These are phyloP conservation scores for Pseudoneurospora amorphoporcata DNA, from an alignment of 495 filamentous ascomycete genomes.

Conservation along the genomic window DNA sequence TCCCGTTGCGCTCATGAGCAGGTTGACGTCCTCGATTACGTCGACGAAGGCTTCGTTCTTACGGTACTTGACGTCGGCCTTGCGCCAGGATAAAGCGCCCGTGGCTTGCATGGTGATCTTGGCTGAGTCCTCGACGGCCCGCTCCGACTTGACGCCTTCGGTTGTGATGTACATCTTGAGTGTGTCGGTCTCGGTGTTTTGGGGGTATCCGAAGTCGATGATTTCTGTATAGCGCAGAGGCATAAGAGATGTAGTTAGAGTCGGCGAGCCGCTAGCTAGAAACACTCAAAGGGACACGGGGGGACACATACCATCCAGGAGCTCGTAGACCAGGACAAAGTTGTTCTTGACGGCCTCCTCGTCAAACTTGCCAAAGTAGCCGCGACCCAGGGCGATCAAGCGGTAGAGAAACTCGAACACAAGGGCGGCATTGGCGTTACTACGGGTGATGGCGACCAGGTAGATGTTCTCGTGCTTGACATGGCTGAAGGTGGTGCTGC, in stretches of 20 bases:
- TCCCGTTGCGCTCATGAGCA: conserved; percentile 93
- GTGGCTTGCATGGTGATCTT: conserved; percentile 99
- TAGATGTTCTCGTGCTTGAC: conserved; percentile 99
- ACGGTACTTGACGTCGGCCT: conserved; percentile 95
- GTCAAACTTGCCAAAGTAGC: conserved; percentile 98
- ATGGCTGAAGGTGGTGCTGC: conserved; percentile 97
- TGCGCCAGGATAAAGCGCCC: conserved; percentile 91
- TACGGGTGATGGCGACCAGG: conserved; percentile 93
- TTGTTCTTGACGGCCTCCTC: conserved; percentile 99
- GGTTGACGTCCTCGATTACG: conserved; percentile 98
- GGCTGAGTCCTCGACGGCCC: conserved; percentile 83
- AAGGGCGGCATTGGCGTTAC: conserved; percentile 97
- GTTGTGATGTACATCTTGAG: conserved; percentile 99
- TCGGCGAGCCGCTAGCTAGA: neutral
- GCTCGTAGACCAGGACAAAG: conserved; percentile 96
- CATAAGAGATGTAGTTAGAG: neutral
- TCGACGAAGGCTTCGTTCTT: conserved; percentile 63
- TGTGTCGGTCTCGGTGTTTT: conserved; percentile 98
- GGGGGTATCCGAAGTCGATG: conserved; percentile 97
- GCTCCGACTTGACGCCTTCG: conserved; percentile 94
- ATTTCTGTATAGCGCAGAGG: conserved; percentile 53
- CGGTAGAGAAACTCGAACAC: conserved; percentile 98
- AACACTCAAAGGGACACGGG: neutral
- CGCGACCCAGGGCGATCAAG: conserved; percentile 77
- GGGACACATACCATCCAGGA: conserved; percentile 68